Percentiles rank a stretch among this genome's conserved stretches.
These are phyloP conservation scores for Silene latifolia DNA, from an alignment of 148 eudicot species.

Conservation along the genomic window DNA sequence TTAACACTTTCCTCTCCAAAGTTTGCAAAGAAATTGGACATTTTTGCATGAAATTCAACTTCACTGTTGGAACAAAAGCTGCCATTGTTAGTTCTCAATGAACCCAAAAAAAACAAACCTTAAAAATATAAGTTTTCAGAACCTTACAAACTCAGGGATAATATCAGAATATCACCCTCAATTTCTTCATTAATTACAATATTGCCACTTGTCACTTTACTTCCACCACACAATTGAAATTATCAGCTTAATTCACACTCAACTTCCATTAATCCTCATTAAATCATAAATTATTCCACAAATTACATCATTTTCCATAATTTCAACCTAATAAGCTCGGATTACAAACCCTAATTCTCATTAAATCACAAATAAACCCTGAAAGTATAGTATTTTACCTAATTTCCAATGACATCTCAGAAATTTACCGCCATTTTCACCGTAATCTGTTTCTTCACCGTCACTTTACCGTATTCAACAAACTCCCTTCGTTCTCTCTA, in stretches of 20 bases:
- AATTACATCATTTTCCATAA: neutral
- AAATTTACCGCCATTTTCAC: neutral
- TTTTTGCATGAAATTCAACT: slow-evolving; percentile 23
- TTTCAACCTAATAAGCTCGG: neutral
- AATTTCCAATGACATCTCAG: neutral
- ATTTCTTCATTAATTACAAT: slow-evolving; percentile 15
- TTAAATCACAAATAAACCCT: neutral
- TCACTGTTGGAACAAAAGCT: slow-evolving; percentile 27
- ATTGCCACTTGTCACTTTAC: slow-evolving; percentile 18
- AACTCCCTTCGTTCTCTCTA: slow-evolving; percentile 19
- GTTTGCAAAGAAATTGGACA: slow-evolving; percentile 18
- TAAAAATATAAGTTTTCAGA: neutral
- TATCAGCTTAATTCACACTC: neutral
- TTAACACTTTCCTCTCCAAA: slow-evolving; percentile 22
- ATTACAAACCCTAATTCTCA: slow-evolving; percentile 7
- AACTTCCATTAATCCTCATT: neutral
- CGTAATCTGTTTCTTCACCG: slow-evolving; percentile 15
- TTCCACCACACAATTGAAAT: slow-evolving; percentile 11
- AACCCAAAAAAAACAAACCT: slow-evolving; percentile 8
- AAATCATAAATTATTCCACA: neutral
- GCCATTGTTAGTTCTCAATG: slow-evolving; percentile 35
- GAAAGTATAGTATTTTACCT: neutral
- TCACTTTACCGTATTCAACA: slow-evolving; percentile 11
- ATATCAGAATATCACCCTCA: slow-evolving; percentile 25
- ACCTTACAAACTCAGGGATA: slow-evolving; percentile 13